Conservation (phyloP, 495 filamentous ascomycete genomes). For the Penicillium lividum region DNA sequence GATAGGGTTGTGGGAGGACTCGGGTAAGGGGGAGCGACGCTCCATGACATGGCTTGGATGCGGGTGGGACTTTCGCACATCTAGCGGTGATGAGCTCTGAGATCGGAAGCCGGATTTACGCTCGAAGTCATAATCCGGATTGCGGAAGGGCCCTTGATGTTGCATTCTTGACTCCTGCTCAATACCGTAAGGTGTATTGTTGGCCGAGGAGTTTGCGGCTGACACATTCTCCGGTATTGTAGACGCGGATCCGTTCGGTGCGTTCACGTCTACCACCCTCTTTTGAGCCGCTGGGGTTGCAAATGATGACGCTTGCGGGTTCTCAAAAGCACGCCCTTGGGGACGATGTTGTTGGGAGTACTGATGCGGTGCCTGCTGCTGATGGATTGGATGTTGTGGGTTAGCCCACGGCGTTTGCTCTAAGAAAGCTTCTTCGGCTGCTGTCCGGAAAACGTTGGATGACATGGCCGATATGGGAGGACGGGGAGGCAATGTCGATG, state of each 20-base stretch:
- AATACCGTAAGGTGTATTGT: slow-evolving; percentile 46
- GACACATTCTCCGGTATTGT: slow-evolving; percentile 56
- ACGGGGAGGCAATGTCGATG: slow-evolving; percentile 29
- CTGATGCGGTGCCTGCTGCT: slow-evolving; percentile 45
- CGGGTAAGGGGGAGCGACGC: slow-evolving; percentile 26
- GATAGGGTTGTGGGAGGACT: slow-evolving; percentile 32
- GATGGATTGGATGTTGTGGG: slow-evolving; percentile 77
- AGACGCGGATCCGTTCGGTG: slow-evolving; percentile 57
- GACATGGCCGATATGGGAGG: slow-evolving; percentile 40
- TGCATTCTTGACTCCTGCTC: slow-evolving; percentile 40
- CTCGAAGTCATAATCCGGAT: slow-evolving; percentile 42
- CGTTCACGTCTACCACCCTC: slow-evolving; percentile 52
- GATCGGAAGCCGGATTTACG: slow-evolving; percentile 45
- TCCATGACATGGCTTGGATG: slow-evolving; percentile 30
- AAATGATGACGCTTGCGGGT: slow-evolving; percentile 38
- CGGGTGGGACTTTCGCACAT: slow-evolving; percentile 46
- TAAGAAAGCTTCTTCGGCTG: slow-evolving; percentile 79
- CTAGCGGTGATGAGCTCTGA: slow-evolving; percentile 45
- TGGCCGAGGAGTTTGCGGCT: slow-evolving; percentile 46
- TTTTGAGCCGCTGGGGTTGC: slow-evolving; percentile 56
- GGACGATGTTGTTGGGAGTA: slow-evolving; percentile 39
- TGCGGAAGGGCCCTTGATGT: slow-evolving; percentile 28
- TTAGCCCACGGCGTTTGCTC: slow-evolving; percentile 87
- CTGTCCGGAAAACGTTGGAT: slow-evolving; percentile 43
- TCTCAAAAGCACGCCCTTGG: slow-evolving; percentile 34